Conservation (phyloP, 2,329 filamentous ascomycete species). For the Aspergillus bombycis region DNA sequence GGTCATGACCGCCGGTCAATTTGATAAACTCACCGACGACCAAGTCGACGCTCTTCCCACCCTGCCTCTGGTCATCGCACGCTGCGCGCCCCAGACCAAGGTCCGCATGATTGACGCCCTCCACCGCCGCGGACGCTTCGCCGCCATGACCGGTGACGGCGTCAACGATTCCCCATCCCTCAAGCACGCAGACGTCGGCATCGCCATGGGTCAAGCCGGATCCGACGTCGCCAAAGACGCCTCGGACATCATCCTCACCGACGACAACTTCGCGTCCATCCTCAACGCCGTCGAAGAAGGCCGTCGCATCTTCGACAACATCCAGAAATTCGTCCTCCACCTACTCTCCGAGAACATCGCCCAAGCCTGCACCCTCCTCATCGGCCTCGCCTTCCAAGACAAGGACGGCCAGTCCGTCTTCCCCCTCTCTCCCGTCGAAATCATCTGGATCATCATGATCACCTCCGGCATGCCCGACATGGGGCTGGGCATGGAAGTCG, state of each 20-base stretch:
- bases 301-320: conserved; percentile 81
- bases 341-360: conserved; percentile 77
- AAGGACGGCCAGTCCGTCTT: conserved; percentile 71
- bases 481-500: conserved; percentile 76
- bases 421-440: conserved; percentile 78
- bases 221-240: conserved; percentile 75
- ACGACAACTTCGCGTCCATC: conserved; percentile 84
- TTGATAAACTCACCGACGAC: conserved; percentile 72
- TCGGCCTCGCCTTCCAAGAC: conserved; percentile 80
- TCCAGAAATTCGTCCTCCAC: conserved; percentile 81
- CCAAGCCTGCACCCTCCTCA: conserved; percentile 76
- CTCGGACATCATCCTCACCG: conserved; percentile 68
- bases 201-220: conserved; percentile 78
- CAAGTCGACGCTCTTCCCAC: conserved; percentile 65
- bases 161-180: conserved; percentile 83
- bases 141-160: conserved; percentile 84
- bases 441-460: conserved; percentile 90
- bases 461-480: conserved; percentile 84
- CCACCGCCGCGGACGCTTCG: conserved; percentile 64
- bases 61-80: conserved; percentile 58
- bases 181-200: conserved; percentile 78
- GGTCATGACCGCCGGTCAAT: conserved; percentile 73
- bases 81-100: conserved; percentile 64
- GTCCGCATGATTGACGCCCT: conserved; percentile 75
- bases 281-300: conserved; percentile 79